Evolutionary conservation across 805 yeast genomes (phyloP), one percentile per base, ranked within the genome.

Genomic region (Millerozyma acaciae): DNA sequence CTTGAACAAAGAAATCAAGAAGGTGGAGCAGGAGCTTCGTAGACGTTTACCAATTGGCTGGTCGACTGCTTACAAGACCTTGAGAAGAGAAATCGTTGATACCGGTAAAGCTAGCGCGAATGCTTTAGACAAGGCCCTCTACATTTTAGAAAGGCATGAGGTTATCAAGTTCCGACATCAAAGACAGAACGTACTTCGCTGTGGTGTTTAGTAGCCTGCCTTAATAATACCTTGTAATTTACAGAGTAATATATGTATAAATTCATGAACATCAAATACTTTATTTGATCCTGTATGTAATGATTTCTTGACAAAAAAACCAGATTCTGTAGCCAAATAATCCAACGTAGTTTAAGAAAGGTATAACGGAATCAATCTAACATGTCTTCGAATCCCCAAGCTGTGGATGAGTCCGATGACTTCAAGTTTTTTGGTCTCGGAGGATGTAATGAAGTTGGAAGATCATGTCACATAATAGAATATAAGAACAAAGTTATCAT

Each of bases 371-470:
- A 25, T 25, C 12, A n/a, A 32, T 26, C 20, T 3, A 35, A 13
- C 22, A 44, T 42, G 50, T 34, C 43, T 6, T 38, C 35, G 13
- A 48, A 42, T 5, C 28, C 19, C 21, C 37, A 32, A 21, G 40
- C 36, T 30, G 27, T 44, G 12, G 65, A 62, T 33, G 63, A 54
- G 35, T 47, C 62, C 29, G 72, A 66, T 20, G 54, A 54, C 43
- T 66, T 67, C 51, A 76, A 76, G 53, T 93, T 93, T 64, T 76
- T 84, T 40, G 89, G 95, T 16, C 72, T 93, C 5, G 99, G 99
- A 6, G 99, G 97, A n/a, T 95, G 97, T 43, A 86, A 84, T 47
- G 99, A 93, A 56, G 99, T 93, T 5, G 99, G 99, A 3, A 65
- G 99, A 39, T 86, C 96, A 21, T 90, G 97, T 53, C 98, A 93